Conservation (phyloP, 257 asterid genomes). For the Asclepias syriaca region DNA sequence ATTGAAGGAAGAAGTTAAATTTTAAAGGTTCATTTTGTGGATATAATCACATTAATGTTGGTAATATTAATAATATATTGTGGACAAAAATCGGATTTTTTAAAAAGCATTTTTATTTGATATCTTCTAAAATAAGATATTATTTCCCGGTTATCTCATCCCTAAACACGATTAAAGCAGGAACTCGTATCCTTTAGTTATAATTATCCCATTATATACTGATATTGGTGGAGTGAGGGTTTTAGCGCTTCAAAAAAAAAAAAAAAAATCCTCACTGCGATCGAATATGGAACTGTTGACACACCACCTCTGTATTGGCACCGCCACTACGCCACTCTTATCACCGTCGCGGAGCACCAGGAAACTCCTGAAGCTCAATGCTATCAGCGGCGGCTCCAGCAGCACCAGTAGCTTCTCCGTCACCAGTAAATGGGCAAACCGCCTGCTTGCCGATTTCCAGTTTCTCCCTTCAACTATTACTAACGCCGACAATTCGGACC, state of each 20-base stretch:
- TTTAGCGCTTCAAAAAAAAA: neutral
- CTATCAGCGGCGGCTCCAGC: constrained; percentile 50
- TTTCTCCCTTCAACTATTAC: constrained; percentile 62
- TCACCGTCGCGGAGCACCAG: constrained; percentile 20
- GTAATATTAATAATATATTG: too few relatives aligned
- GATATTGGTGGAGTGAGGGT: constrained; percentile 7
- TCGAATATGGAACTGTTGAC: constrained; percentile 49
- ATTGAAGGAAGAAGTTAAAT: too few relatives aligned
- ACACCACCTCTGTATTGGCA: constrained; percentile 41
- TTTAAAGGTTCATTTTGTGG: too few relatives aligned
- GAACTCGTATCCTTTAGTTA: too few relatives aligned
- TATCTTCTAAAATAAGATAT: too few relatives aligned
- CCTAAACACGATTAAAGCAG: too few relatives aligned
- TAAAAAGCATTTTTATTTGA: too few relatives aligned
- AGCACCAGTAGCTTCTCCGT: constrained; percentile 29
- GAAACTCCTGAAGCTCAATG: constrained; percentile 40
- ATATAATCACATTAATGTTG: neutral
- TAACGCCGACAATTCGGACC: constrained; percentile 35
- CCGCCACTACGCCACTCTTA: constrained; percentile 37
- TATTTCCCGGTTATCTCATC: too few relatives aligned
- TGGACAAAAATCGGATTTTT: too few relatives aligned
- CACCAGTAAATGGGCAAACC: constrained; percentile 94
- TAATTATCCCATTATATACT: neutral
- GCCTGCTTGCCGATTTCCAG: constrained; percentile 90
- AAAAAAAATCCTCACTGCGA: neutral